A percentile compares a stretch with the other conserved stretches of the same genome.
Evolutionary conservation across 1,284 basidiomycete genomes (phyloP).

Genomic region (Ustanciosporium gigantosporum): DNA sequence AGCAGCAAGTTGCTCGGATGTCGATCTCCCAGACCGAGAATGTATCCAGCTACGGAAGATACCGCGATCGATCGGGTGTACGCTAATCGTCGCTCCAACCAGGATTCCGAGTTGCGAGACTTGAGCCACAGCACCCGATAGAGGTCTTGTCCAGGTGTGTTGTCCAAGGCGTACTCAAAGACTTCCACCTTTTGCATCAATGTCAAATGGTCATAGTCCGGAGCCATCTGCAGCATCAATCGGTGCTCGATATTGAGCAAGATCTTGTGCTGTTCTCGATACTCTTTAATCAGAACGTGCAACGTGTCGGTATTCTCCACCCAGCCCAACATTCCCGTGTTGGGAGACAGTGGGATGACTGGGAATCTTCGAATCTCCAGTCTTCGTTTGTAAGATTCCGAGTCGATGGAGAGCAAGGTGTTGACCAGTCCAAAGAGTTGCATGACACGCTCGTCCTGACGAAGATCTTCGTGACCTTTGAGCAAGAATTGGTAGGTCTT

Average conservation of each 20-base stretch:
- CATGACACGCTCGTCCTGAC: constrained; percentile 99
- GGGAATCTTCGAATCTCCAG: constrained; percentile 92
- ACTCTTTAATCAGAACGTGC: constrained; percentile 90
- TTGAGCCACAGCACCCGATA: constrained; percentile 98
- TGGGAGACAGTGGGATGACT: constrained; percentile 93
- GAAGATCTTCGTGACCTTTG: constrained; percentile 98
- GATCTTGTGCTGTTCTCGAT: constrained; percentile 70
- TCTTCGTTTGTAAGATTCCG: constrained; percentile 92
- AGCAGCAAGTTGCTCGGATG: constrained; percentile 95
- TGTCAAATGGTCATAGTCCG: constrained; percentile 93
- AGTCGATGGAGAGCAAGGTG: constrained; percentile 87
- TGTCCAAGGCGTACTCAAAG: constrained; percentile 97
- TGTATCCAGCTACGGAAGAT: constrained; percentile 67
- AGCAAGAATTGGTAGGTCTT: constrained; percentile 89
- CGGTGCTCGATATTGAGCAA: constrained; percentile 97
- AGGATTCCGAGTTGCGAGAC: constrained; percentile 91
- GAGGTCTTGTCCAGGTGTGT: constrained; percentile 98
- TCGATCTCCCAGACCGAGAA: constrained; percentile 95
- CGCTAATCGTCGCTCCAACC: constrained; percentile 94
- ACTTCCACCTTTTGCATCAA: constrained; percentile 98
- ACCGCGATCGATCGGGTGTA: constrained; percentile 89
- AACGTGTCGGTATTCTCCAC: constrained; percentile 95
- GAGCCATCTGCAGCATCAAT: constrained; percentile 98
- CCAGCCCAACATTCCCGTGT: constrained; percentile 93
- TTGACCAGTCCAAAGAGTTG: constrained; percentile 97